Percentiles rank a stretch among this genome's conserved stretches.
Evolutionary conservation across 306 rosid genomes (phyloP).

Genomic region (Vicia faba): DNA sequence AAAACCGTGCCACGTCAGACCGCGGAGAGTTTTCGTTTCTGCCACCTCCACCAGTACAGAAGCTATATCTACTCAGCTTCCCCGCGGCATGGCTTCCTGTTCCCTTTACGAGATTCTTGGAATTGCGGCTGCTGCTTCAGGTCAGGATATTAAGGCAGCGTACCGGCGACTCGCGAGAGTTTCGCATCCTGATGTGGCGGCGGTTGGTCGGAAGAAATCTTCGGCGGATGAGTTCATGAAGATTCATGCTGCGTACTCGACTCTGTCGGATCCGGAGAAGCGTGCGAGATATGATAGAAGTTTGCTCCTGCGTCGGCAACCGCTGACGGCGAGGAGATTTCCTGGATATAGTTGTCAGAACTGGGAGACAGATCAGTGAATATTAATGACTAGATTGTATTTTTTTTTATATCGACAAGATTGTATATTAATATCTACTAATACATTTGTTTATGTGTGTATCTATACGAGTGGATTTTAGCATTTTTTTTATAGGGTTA

Average conservation of each 20-base stretch:
- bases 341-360: conserved; percentile 58
- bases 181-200: conserved; percentile 74
- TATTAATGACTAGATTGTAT: neutral
- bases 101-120: conserved; percentile 77
- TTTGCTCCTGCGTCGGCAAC: conserved; percentile 42
- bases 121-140: conserved; percentile 54
- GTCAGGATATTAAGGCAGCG: conserved; percentile 70
- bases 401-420: too few relatives aligned
- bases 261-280: conserved; percentile 70
- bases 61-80: conserved; percentile 10
- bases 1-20: neutral
- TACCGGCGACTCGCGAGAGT: conserved; percentile 72
- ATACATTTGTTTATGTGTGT: too few relatives aligned
- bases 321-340: conserved; percentile 40
- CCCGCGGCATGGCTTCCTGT: conserved; percentile 36
- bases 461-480: too few relatives aligned
- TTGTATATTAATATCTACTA: too few relatives aligned
- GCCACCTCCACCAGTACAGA: conserved; percentile 35
- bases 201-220: conserved; percentile 47
- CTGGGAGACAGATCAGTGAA: conserved; percentile 96
- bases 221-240: conserved; percentile 64
- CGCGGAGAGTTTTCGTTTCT: conserved; percentile 1
- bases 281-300: conserved; percentile 73
- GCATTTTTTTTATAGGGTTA: too few relatives aligned
- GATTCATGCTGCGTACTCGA: conserved; percentile 73